A percentile compares a stretch with the other conserved stretches of the same genome.
These are phyloP conservation scores for Verticillium longisporum DNA, from an alignment of 2,329 filamentous ascomycete species.

Conservation along the genomic window DNA sequence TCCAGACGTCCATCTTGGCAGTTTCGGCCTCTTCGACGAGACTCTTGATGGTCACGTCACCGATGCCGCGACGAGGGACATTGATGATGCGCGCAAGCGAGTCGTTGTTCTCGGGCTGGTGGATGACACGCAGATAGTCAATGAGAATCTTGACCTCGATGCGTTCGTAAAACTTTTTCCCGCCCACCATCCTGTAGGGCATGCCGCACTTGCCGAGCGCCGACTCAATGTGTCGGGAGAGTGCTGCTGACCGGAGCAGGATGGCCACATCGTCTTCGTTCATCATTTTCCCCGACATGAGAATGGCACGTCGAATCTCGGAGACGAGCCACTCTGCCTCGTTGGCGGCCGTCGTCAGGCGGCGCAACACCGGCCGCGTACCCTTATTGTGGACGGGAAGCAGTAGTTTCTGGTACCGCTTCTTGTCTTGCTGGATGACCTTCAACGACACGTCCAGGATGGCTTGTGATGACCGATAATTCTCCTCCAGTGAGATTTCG, in stretches of 20 bases:
- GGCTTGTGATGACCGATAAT: conserved; percentile 84
- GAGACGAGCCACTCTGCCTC: conserved; percentile 87
- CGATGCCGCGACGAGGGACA: conserved; percentile 71
- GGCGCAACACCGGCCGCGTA: conserved; percentile 72
- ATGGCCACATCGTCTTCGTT: conserved; percentile 75
- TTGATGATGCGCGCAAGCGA: conserved; percentile 81
- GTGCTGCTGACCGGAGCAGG: conserved; percentile 72
- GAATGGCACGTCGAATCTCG: conserved; percentile 66
- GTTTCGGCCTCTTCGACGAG: conserved; percentile 72
- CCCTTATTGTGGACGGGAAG: conserved; percentile 75
- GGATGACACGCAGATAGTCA: conserved; percentile 81
- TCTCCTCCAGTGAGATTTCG: conserved; percentile 82
- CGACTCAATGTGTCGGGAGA: conserved; percentile 82
- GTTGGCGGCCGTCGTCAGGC: conserved; percentile 57
- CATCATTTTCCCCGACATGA: conserved; percentile 68
- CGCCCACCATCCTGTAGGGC: conserved; percentile 86
- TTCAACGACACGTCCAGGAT: conserved; percentile 75
- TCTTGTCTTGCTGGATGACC: conserved; percentile 85
- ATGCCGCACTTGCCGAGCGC: conserved; percentile 75
- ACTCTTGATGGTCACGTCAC: conserved; percentile 67
- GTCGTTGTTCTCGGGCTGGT: conserved; percentile 82
- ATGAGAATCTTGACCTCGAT: conserved; percentile 80
- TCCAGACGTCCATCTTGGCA: conserved; percentile 66
- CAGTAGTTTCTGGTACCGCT: conserved; percentile 72
- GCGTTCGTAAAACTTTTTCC: conserved; percentile 86